Base-by-base conservation (phyloP, 2,329 filamentous ascomycete species). In the Fusarium palustre region DNA sequence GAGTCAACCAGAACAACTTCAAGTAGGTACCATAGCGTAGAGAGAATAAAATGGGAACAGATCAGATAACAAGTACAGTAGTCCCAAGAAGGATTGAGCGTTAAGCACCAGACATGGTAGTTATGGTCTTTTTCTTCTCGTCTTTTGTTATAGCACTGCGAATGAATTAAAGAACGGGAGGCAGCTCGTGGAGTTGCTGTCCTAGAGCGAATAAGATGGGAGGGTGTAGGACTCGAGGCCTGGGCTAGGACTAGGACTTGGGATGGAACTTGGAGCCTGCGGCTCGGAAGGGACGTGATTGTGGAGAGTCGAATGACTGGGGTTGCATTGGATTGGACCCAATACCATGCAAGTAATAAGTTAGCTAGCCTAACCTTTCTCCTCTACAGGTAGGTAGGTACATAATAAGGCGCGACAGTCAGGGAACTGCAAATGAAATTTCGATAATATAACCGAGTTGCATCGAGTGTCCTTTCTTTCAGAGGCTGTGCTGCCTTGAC, bases 211-310 rank as follows among this genome's bases (percentile, higher is more conserved):
- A 71, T 73, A 69, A 70, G 46, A 64, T 70, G 64, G 59, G 65
- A 72, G 59, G 61, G 65, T 76, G 72, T 76, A 76, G 74, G 74
- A 76, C 74, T 76, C 66, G 63, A 63, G 70, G 55, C 67, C 74
- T 75, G 59, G 56, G 18, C 59, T 62, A 53, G 53, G 59, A 62
- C 57, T 62, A 28, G 47, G 55, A 50, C 66, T 72, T 71, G 73
- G 69, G 55, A 41, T 24, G 48, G 59, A 61, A 38, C 65, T 72
- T 73, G 73, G 72, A 71, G 75, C 71, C 76, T 61, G 68, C 53
- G 64, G 60, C 74, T 76, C 57, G 49, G 24, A 20, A 38, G 47
- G 18, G 47, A 50, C 33, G 47, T 50, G 33, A 28, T 39, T 45
- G 55, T 64, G 52, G 63, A 55, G 52, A 47, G 48, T 56, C 38